Evolutionary conservation across 2,329 filamentous ascomycete species (phyloP).

Genomic region (Talaromyces sp.): DNA sequence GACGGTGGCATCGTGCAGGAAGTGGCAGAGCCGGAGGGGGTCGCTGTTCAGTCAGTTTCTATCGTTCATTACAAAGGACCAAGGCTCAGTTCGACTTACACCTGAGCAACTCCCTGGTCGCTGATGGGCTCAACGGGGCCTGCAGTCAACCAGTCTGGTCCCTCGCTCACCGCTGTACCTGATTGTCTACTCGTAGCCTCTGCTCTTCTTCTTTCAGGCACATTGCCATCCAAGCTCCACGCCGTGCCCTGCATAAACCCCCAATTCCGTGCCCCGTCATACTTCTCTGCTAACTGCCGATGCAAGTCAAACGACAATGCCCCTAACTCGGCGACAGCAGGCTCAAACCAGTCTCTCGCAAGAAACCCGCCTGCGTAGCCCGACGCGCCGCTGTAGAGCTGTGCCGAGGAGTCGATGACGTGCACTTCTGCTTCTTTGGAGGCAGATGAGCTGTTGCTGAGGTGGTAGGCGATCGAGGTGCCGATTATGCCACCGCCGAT

Average conservation of each 20-base stretch:
- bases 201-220: slow-evolving; percentile 36
- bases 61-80: neutral
- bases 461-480: slow-evolving; percentile 65
- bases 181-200: slow-evolving; percentile 41
- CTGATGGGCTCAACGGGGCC: slow-evolving; percentile 59
- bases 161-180: slow-evolving; percentile 12
- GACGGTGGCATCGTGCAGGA: slow-evolving; percentile 55
- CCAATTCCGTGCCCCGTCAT: slow-evolving; percentile 56
- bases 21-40: slow-evolving; percentile 60
- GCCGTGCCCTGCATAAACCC: slow-evolving; percentile 56
- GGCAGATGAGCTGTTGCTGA: slow-evolving; percentile 42
- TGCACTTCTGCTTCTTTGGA: slow-evolving; percentile 41
- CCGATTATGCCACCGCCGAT: slow-evolving; percentile 67
- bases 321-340: slow-evolving; percentile 54
- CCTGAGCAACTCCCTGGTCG: slow-evolving; percentile 57
- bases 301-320: slow-evolving; percentile 66
- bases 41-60: slow-evolving; percentile 44
- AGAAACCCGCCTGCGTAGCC: slow-evolving; percentile 71
- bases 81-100: slow-evolving; percentile 44
- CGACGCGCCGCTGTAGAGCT: slow-evolving; percentile 68
- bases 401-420: slow-evolving; percentile 51
- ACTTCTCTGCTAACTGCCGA: slow-evolving; percentile 53
- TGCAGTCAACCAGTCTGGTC: slow-evolving; percentile 57
- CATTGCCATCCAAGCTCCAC: slow-evolving; percentile 46
- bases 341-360: slow-evolving; percentile 66